A percentile compares a stretch with the other conserved stretches of the same genome.
These are phyloP conservation scores for Solanum bulbocastanum DNA, from an alignment of 257 asterid species.

Conservation along the genomic window DNA sequence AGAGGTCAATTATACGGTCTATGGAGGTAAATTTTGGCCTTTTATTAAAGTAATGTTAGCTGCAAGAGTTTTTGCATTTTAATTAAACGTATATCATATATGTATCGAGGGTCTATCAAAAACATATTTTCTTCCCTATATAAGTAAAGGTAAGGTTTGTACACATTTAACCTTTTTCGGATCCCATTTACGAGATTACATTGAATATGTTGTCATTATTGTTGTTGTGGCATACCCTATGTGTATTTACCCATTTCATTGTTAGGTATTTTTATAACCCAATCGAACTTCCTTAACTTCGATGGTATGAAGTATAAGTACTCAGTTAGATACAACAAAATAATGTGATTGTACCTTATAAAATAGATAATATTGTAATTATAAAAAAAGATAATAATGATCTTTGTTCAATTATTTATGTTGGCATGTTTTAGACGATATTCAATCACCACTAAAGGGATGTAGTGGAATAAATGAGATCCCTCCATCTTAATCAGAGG, in stretches of 20 bases:
- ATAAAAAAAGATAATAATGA: neutral
- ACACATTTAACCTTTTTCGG: no score
- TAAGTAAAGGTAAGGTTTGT: no score
- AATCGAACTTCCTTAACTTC: neutral
- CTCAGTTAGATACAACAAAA: neutral
- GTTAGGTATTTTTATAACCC: neutral
- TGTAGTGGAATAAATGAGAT: neutral
- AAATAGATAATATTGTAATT: neutral
- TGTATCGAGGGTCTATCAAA: no score
- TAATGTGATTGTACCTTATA: neutral
- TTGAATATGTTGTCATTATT: no score
- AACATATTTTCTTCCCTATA: no score
- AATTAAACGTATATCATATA: no score
- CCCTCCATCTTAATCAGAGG: neutral
- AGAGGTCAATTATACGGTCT: no score
- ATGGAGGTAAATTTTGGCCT: no score
- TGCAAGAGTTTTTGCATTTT: neutral
- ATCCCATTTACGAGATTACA: no score
- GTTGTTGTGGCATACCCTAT: neutral
- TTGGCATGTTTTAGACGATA: neutral
- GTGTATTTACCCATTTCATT: neutral
- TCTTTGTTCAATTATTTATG: neutral
- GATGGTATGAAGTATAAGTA: neutral
- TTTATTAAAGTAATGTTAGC: no score
- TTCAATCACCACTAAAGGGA: neutral